These are phyloP conservation scores for Nicotiana sylvestris DNA, from an alignment of 257 asterid genomes.

Conservation along the genomic window DNA sequence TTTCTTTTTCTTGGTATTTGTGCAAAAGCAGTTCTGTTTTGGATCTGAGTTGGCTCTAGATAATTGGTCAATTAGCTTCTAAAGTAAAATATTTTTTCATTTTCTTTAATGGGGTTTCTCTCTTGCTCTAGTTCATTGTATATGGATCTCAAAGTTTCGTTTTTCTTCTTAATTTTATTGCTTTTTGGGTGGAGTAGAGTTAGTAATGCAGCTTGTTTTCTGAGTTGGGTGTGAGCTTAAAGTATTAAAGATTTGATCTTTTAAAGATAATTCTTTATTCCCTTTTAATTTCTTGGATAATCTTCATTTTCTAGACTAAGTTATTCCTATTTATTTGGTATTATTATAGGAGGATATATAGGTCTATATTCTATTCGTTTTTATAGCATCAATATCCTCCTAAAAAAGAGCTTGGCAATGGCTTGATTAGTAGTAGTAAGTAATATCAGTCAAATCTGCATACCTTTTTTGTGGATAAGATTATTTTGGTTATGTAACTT, in stretches of 20 bases:
- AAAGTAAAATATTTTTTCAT: neutral
- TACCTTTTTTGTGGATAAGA: neutral
- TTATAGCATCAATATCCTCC: neutral
- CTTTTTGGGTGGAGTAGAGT: slow-evolving; percentile 2
- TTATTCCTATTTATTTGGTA: neutral
- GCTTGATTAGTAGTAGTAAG: neutral
- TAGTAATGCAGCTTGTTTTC: neutral
- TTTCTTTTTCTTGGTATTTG: neutral
- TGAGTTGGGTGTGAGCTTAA: neutral
- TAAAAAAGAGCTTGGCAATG: neutral
- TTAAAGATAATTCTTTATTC: neutral
- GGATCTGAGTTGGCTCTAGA: slow-evolving; percentile 24
- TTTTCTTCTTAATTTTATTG: neutral
- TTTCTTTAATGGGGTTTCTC: slow-evolving; percentile 5
- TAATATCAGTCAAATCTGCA: neutral
- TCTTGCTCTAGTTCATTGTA: neutral
- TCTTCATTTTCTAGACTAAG: neutral
- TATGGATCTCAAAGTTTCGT: slow-evolving; percentile 15
- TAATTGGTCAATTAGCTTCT: neutral
- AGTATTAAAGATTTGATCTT: neutral
- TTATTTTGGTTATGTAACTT: neutral
- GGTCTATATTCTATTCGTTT: neutral
- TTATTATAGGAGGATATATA: neutral
- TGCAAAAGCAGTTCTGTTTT: neutral
- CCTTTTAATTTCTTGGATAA: neutral